These are phyloP conservation scores for Aspergillus haitiensis DNA, from an alignment of 495 filamentous ascomycete genomes.

Conservation along the genomic window DNA sequence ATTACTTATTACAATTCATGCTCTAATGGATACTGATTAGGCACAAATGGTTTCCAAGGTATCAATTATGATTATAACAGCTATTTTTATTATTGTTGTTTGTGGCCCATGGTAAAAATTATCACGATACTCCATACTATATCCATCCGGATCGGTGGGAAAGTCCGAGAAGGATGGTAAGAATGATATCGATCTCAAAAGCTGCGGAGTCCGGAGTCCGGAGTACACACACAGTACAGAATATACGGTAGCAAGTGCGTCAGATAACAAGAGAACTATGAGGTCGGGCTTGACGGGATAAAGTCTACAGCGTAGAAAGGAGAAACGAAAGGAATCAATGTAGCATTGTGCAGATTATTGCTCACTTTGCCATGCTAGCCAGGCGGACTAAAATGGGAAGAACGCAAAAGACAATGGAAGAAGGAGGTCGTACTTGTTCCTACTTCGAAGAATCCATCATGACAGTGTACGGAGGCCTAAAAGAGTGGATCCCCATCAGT, in stretches of 20 bases:
- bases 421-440: conserved; percentile 14
- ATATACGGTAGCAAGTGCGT: no score
- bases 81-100: no score
- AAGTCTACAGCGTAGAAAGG: not conserved
- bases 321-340: not conserved
- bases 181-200: not conserved
- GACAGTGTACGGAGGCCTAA: conserved; percentile 6
- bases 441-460: conserved; percentile 22
- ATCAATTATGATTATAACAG: no score
- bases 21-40: no score
- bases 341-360: conserved; percentile 1
- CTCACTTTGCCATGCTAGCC: not conserved
- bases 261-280: not conserved
- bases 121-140: not conserved
- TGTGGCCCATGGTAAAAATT: no score
- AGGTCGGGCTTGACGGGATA: not conserved
- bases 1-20: no score
- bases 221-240: conserved; percentile 7
- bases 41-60: no score
- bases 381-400: not conserved
- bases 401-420: conserved; percentile 4
- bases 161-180: conserved; percentile 2
- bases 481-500: conserved; percentile 1
- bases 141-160: not conserved
- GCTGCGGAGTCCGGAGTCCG: conserved; percentile 16